Evolutionary conservation across 495 filamentous ascomycete genomes (phyloP).

Genomic region (Lasiosphaeris hirsuta): DNA sequence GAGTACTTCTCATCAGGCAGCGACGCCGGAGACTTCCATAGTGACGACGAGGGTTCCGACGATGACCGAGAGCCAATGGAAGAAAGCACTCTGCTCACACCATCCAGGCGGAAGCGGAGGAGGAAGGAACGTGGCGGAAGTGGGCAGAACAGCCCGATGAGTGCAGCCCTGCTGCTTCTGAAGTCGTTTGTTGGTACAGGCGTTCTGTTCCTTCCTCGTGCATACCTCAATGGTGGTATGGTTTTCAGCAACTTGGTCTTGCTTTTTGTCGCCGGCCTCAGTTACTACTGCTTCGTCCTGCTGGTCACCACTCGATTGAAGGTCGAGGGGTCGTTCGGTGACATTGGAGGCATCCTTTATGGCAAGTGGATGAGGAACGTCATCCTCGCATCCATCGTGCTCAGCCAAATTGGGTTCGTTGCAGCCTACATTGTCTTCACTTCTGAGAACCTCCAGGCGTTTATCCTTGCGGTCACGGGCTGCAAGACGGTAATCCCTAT

Average conservation of each 20-base stretch:
- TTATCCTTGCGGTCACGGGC: constrained; percentile 77
- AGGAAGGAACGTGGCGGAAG: constrained; percentile 65
- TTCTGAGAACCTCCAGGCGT: constrained; percentile 90
- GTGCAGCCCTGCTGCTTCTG: constrained; percentile 76
- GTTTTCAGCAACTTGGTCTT: constrained; percentile 91
- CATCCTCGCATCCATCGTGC: constrained; percentile 85
- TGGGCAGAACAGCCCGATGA: constrained; percentile 68
- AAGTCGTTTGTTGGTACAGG: constrained; percentile 98
- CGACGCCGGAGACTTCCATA: constrained; percentile 47
- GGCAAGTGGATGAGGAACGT: constrained; percentile 83
- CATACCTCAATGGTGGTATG: constrained; percentile 94
- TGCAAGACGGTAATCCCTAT: constrained; percentile 79
- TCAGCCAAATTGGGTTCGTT: constrained; percentile 93
- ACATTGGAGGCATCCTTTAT: constrained; percentile 90
- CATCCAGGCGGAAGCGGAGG: constrained; percentile 65
- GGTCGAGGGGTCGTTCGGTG: constrained; percentile 87
- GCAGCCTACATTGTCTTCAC: constrained; percentile 99
- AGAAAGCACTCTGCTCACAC: constrained; percentile 73
- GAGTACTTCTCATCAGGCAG: constrained; percentile 78
- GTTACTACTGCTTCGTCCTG: constrained; percentile 94
- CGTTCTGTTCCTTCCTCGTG: constrained; percentile 91
- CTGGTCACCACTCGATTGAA: constrained; percentile 81
- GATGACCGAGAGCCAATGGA: constrained; percentile 74
- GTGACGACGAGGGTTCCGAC: constrained; percentile 49
- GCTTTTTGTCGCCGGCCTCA: constrained; percentile 74